Evolutionary conservation across 73 alveolate genomes (phyloP), one percentile per base, ranked within the genome.

Genomic region (Stentor roeselii): DNA sequence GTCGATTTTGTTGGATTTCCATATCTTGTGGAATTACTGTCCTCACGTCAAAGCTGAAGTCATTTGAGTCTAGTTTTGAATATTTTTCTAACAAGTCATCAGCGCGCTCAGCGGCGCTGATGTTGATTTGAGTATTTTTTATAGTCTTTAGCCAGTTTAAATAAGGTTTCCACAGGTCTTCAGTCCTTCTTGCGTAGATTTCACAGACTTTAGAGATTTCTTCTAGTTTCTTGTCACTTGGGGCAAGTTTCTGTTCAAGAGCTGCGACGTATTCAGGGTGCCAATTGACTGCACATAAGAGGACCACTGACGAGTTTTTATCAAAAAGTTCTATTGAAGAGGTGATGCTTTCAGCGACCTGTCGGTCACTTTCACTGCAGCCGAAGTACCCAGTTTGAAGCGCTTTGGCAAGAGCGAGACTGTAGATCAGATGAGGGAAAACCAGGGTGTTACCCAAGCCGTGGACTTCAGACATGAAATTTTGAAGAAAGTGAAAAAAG

Each of bases 351-450:
- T 67, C 34, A 0, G 80, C 80, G 27, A 15, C 34, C 34, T 30
- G 27, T 14, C 21, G 14, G n/a, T 76, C 84, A 21, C 39, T 67
- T 21, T n/a, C 59, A 39, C 36, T 76, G 14, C 21, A n/a, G n/a
- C 15, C 37, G 15, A 41, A 76, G 21, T 34, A 37, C 36, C 84
- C 59, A 37, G 42, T 14, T 2, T 30, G 11, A 32, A 34, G 1
- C 1, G 74, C 60, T 83, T 91, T 91, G 27, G 93, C 93, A 34
- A 93, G 59, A 2, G 94, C 92, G 35, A 77, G 35, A 6, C 95
- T 87, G 75, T 88, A 85, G 3, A 91, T 14, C 37, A 88, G 21
- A 87, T 93, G 90, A 21, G 98, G 98, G 60, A 92, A 82, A 35
- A 83, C 32, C 27, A 86, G 58, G 30, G 84, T 59, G 3, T 78